Percentiles rank a stretch among this genome's conserved stretches.
These are phyloP conservation scores for Leptographium wingfieldii DNA, from an alignment of 2,329 filamentous ascomycete species.

Conservation along the genomic window DNA sequence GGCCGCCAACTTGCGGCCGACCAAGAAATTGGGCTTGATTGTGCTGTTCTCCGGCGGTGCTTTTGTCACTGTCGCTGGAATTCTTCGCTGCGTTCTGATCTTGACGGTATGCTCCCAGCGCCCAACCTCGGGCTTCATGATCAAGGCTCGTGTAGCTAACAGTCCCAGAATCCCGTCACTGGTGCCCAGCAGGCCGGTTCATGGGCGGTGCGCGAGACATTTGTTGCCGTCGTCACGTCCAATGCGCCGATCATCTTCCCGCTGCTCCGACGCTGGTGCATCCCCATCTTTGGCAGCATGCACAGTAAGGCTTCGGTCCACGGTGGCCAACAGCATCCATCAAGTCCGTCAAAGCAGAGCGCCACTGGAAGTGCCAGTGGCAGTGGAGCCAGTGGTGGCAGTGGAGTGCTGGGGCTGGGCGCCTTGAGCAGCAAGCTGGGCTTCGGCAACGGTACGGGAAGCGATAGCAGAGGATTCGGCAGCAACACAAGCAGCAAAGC, in stretches of 20 bases:
- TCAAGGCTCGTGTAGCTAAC: not conserved
- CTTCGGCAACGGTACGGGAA: not conserved
- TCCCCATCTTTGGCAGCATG: constrained; percentile 4
- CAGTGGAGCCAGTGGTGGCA: not conserved
- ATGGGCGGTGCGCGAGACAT: constrained; percentile 22
- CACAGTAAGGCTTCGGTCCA: not conserved
- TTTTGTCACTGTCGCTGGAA: constrained; percentile 41
- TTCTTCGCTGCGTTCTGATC: constrained; percentile 40
- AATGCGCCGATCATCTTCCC: constrained; percentile 15
- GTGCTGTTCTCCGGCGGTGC: constrained; percentile 42
- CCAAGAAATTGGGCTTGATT: constrained; percentile 38
- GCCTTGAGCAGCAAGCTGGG: not conserved
- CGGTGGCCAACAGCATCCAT: not conserved
- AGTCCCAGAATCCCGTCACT: constrained; percentile 19
- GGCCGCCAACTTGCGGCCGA: constrained; percentile 32
- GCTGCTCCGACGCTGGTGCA: constrained; percentile 10
- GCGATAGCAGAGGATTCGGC: not conserved
- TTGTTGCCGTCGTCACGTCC: constrained; percentile 15
- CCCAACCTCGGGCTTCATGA: not conserved
- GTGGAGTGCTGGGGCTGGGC: not conserved
- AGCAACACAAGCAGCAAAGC: not conserved
- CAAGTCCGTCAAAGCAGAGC: not conserved
- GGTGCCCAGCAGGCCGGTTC: constrained; percentile 25
- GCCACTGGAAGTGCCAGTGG: not conserved
- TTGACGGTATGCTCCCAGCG: constrained; percentile 17